Percentiles rank a stretch among this genome's conserved stretches.
Evolutionary conservation across 1,284 basidiomycete species (phyloP).

Genomic region (Hemileia vastatrix): DNA sequence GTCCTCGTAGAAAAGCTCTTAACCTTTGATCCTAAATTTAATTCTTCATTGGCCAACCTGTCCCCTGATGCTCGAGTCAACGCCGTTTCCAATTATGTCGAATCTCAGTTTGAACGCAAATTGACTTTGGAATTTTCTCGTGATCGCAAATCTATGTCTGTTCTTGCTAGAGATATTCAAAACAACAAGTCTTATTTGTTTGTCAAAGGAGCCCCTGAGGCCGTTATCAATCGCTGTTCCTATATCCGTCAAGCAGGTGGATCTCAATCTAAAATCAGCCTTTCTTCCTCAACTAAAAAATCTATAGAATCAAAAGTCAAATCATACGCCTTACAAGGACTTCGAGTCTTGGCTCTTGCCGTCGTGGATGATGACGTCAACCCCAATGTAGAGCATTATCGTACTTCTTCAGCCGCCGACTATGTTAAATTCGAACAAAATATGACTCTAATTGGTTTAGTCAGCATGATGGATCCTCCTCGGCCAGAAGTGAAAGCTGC

Average conservation of each 20-base stretch:
- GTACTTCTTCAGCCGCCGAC: constrained; percentile 63
- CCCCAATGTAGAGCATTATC: constrained; percentile 67
- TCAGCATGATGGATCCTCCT: constrained; percentile 96
- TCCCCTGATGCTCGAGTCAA: constrained; percentile 59
- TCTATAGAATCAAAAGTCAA: constrained; percentile 57
- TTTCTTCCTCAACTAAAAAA: constrained; percentile 53
- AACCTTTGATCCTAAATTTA: constrained; percentile 47
- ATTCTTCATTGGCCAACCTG: constrained; percentile 53
- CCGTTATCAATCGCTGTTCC: constrained; percentile 77
- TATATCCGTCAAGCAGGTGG: constrained; percentile 55
- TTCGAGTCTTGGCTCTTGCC: constrained; percentile 84
- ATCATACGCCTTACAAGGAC: constrained; percentile 66
- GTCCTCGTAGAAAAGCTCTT: constrained; percentile 78
- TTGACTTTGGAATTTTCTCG: constrained; percentile 95
- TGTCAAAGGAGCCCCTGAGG: constrained; percentile 93
- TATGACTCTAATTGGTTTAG: constrained; percentile 85
- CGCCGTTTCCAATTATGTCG: constrained; percentile 68
- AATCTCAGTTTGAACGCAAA: constrained; percentile 62
- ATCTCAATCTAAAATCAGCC: constrained; percentile 50
- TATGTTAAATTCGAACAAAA: constrained; percentile 81
- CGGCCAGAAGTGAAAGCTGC: constrained; percentile 83
- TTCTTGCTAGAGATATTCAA: constrained; percentile 59
- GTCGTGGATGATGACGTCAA: constrained; percentile 65
- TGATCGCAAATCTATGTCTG: constrained; percentile 99
- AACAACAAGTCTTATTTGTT: constrained; percentile 55